Percentiles rank a stretch among this genome's conserved stretches.
phyloP scores from a whole-genome alignment of 2,329 filamentous ascomycete species.

The Ophiostoma sp. region DNA sequence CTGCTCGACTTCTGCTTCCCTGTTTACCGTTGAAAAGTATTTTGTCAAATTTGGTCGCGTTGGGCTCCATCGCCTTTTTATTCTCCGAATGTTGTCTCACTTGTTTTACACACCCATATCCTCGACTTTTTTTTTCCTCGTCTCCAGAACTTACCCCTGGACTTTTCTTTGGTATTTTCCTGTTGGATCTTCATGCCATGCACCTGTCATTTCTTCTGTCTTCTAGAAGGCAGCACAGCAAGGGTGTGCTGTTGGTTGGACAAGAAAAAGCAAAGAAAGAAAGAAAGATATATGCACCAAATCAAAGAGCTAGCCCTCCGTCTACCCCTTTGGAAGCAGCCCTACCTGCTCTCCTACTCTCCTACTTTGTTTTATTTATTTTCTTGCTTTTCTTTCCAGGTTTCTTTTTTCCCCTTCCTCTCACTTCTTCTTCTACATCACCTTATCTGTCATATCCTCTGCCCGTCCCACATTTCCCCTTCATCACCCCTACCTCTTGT shows the following conservation, averaged over 20 bases:
- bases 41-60: not conserved
- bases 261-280: not conserved
- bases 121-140: not conserved
- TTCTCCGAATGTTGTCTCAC: slow-evolving; percentile 1
- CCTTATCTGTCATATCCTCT: not conserved
- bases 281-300: not conserved
- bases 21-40: not conserved
- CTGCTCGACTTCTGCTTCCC: not conserved
- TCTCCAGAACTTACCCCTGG: not conserved
- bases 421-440: not conserved
- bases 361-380: not conserved
- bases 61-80: not conserved
- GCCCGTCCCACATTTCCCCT: not conserved
- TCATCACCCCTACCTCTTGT: not conserved
- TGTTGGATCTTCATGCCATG: not conserved
- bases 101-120: not conserved
- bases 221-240: slow-evolving; percentile 19
- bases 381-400: not conserved
- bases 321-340: not conserved
- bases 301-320: not conserved
- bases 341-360: not conserved
- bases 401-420: not conserved
- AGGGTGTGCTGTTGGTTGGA: not conserved
- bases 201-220: not conserved
- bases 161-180: not conserved